Percentiles rank a stretch among this genome's conserved stretches.
Conservation (phyloP, 352 stramenopile species). For the Halophytophthora batemanensis region DNA sequence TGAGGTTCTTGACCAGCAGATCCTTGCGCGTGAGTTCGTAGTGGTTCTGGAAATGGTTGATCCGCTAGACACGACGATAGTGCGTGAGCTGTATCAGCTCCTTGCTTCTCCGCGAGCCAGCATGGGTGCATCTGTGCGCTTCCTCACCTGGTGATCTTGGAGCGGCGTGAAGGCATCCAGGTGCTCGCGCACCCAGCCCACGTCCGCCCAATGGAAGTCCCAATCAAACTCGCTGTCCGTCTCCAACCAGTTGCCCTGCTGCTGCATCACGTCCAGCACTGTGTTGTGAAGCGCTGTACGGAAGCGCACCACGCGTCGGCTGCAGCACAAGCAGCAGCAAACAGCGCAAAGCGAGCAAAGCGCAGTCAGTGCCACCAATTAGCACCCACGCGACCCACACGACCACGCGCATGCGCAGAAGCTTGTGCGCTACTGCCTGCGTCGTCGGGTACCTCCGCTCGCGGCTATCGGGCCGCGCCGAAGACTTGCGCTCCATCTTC, state of each 20-base stretch:
- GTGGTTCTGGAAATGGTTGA: conserved; percentile 94
- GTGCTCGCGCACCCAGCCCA: conserved; percentile 81
- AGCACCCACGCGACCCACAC: background rate
- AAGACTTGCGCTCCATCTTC: conserved; percentile 16
- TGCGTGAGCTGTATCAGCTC: too few species aligned
- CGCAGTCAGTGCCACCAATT: background rate
- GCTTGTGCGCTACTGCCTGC: too few species aligned
- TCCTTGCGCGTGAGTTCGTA: conserved; percentile 92
- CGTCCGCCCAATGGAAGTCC: conserved; percentile 85
- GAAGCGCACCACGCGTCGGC: conserved; percentile 38
- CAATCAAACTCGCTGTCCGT: conserved; percentile 74
- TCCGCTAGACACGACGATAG: conserved; percentile 31
- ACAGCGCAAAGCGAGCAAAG: background rate
- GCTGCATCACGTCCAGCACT: conserved; percentile 69
- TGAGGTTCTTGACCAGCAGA: conserved; percentile 90
- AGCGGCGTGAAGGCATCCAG: conserved; percentile 60
- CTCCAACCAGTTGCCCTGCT: conserved; percentile 60
- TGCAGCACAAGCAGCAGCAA: background rate
- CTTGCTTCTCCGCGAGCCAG: conserved; percentile 29
- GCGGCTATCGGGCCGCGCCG: conserved; percentile 13
- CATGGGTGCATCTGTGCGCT: conserved; percentile 18
- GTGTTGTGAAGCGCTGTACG: conserved; percentile 74
- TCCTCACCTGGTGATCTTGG: conserved; percentile 47
- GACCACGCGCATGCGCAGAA: background rate
- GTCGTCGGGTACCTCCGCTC: conserved; percentile 22